Evolutionary conservation across 2,329 filamentous ascomycete species (phyloP), one percentile per base, ranked within the genome.

Genomic region (Ascosphaera apis): DNA sequence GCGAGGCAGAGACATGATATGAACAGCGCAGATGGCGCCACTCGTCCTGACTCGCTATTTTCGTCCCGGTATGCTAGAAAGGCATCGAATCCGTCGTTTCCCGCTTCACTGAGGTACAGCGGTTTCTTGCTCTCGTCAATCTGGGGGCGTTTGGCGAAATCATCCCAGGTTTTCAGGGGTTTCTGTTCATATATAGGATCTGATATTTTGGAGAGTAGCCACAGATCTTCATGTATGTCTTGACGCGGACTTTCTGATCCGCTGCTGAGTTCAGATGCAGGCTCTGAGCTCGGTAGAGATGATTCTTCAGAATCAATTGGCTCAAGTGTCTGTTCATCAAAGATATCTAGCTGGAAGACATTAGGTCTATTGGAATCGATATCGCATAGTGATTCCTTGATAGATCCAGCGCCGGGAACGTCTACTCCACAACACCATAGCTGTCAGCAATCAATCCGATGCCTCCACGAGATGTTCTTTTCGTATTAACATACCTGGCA

Each of bases 71-170:
- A 47, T 30, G 45, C 41, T 23, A 61, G 41, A 17, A 49, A 49
- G 4, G 53, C 52, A 44, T 60, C 56, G 28, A 57, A 59, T 3
- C 53, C 53, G 34, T 44, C 44, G 2, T 53, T 47, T 1, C 53
- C 54, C 12, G 55, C 54, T 45, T 62, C 59, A 36, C 56, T 60
- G 25, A 62, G 50, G 38, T 60, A 61, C 30, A 18, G 41, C 36
- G 3, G 50, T 49, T 33, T 56, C 52, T 25, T 44, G 38, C 28
- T 51, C 50, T 8, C 41, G 19, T 4, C 19, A 4, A 21, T n/a
- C n/a, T n/a, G n/a, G n/a, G n/a, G 37, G 34, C 41, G 46, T 16
- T 55, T 40, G 17, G 51, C 43, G 40, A 56, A 60, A 9, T 41
- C 51, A 42, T 62, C 59, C 59, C 59, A 62, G 23, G 54, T 56